Conservation (phyloP, 768 basidiomycete genomes). For the Boletus tomentosulus region DNA sequence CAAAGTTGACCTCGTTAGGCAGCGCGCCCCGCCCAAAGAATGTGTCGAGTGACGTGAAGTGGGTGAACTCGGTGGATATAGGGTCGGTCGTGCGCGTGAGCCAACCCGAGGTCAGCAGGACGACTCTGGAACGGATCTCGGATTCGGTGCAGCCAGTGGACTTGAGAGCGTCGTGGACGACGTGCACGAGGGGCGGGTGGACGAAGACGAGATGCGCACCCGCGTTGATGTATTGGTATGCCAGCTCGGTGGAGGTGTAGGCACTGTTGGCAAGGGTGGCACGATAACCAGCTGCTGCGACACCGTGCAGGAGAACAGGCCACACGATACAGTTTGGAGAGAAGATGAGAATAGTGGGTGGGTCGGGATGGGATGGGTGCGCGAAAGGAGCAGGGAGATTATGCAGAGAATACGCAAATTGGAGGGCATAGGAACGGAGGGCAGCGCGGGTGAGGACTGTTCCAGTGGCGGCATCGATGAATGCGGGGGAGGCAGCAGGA, state of each 20-base stretch:
- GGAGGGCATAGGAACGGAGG: slow-evolving; percentile 49
- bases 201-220: slow-evolving; percentile 59
- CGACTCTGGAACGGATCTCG: slow-evolving; percentile 50
- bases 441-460: slow-evolving; percentile 52
- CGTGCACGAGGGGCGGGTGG: slow-evolving; percentile 54
- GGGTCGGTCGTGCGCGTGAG: slow-evolving; percentile 26
- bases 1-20: slow-evolving; percentile 49
- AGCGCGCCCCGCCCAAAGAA: slow-evolving; percentile 51
- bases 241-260: slow-evolving; percentile 66
- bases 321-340: slow-evolving; percentile 64
- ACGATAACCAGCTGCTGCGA: slow-evolving; percentile 61
- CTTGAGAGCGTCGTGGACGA: slow-evolving; percentile 56
- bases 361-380: slow-evolving; percentile 44
- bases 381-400: slow-evolving; percentile 40
- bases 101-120: slow-evolving; percentile 55
- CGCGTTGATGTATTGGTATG: slow-evolving; percentile 67
- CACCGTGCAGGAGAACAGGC: slow-evolving; percentile 42
- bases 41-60: slow-evolving; percentile 41
- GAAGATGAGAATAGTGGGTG: slow-evolving; percentile 53
- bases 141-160: slow-evolving; percentile 41
- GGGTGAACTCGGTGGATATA: slow-evolving; percentile 32
- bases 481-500: slow-evolving; percentile 46
- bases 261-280: slow-evolving; percentile 71
- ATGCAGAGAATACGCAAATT: slow-evolving; percentile 55
- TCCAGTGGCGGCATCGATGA: slow-evolving; percentile 62